Percentiles rank a stretch among this genome's conserved stretches.
phyloP scores from a whole-genome alignment of 2,329 filamentous ascomycete species.

The Magnaporthiopsis rhizophila region DNA sequence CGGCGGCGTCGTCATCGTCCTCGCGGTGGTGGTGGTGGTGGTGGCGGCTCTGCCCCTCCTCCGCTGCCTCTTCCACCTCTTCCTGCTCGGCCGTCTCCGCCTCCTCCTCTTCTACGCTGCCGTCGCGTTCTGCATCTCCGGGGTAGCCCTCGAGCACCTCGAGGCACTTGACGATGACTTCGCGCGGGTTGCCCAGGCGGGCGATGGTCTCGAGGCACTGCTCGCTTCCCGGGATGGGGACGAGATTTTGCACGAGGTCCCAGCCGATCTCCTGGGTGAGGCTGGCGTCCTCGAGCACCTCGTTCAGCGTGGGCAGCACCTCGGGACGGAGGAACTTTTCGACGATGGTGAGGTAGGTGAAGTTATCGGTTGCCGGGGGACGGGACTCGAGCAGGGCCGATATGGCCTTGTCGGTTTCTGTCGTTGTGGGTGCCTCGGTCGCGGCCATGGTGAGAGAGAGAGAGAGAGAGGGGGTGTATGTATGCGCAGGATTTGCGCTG shows the following conservation, averaged over 20 bases:
- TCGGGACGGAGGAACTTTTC: slow-evolving; percentile 64
- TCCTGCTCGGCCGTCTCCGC: background rate
- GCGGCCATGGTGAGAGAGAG: slow-evolving; percentile 1
- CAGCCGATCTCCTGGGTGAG: slow-evolving; percentile 73
- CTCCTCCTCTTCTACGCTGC: slow-evolving; percentile 19
- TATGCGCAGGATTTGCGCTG: background rate
- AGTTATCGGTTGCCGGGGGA: slow-evolving; percentile 51
- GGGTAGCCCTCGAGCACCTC: slow-evolving; percentile 58
- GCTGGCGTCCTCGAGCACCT: slow-evolving; percentile 51
- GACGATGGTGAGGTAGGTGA: slow-evolving; percentile 72
- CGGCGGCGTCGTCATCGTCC: slow-evolving; percentile 17
- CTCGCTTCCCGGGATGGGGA: slow-evolving; percentile 60
- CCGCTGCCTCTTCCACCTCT: slow-evolving; percentile 10
- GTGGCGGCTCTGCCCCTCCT: no score
- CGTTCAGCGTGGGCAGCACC: slow-evolving; percentile 58
- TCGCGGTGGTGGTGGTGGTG: slow-evolving; percentile 14
- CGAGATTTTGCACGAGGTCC: slow-evolving; percentile 71
- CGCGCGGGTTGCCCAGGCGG: slow-evolving; percentile 68
- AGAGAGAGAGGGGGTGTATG: no score
- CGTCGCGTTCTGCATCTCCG: slow-evolving; percentile 33
- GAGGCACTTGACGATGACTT: slow-evolving; percentile 74
- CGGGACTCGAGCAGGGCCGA: slow-evolving; percentile 39
- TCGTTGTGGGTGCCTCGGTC: background rate
- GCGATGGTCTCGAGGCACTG: slow-evolving; percentile 67
- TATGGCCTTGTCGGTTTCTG: slow-evolving; percentile 30